Evolutionary conservation across 768 basidiomycete species (phyloP), one percentile per base, ranked within the genome.

Genomic region (Trametes villosa): DNA sequence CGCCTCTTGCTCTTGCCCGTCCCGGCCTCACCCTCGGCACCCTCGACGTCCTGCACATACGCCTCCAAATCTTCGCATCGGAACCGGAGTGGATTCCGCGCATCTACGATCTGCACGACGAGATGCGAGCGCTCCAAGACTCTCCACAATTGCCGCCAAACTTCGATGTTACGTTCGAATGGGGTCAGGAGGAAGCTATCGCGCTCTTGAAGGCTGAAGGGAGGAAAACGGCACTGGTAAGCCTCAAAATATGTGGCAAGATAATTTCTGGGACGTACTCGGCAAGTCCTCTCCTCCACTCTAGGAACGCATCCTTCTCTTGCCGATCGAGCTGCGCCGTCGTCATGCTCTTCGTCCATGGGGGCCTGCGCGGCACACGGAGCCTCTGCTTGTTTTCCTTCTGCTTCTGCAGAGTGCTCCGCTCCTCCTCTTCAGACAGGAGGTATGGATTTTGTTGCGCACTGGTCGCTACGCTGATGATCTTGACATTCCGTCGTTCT

Each of bases 81-180:
- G 71, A 98, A 98, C 29, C 86, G 81, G 9, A 97, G 80, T 1
- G 97, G 96, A 77, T 97, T 98, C 38, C 97, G 87, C 7, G 94
- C 94, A 70, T 99, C 97, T 52, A 97, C 92, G 51, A 99, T 96
- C 74, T 98, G 94, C 2, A 98, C 91, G 31, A 98, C 77, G 24
- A 99, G 84, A 67, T 97, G 92, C 1, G 96, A 97, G 22, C 95
- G 85, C 76, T 99, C 97, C 9, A 97, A 76, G 1, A 98, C 97
- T 52, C 97, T 83, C 97, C 97, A 99, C 9, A 99, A 83, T 70
- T 99, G 97, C 42, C 97, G 81, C 96, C 97, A 98, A 13, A 99
- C 97, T 79, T 98, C 96, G 31, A 99, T 76, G 70, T 98, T 99
- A 49, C 95, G 89, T 71, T 99, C 97, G 69, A 97, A 99, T 5